phyloP scores from a whole-genome alignment of 495 filamentous ascomycete genomes.

The Cairneyella variabilis region DNA sequence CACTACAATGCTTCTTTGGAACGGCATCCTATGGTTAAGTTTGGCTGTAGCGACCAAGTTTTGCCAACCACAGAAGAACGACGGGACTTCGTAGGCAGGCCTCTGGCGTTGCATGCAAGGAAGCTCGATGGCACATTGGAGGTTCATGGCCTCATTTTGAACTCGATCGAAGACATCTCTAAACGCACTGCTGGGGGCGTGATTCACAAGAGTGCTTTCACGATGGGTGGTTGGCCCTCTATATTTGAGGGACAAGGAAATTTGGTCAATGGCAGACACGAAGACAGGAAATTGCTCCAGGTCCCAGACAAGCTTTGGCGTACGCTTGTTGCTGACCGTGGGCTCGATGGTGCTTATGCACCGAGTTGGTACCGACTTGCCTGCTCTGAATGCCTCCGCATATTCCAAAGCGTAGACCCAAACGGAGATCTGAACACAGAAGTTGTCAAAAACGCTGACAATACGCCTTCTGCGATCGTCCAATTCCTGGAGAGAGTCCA shows the following conservation, averaged over 20 bases:
- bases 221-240: background rate
- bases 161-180: constrained; percentile 1
- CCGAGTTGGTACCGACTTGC: constrained; percentile 13
- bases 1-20: background rate
- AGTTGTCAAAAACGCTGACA: background rate
- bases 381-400: constrained; percentile 9
- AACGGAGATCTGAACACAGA: constrained; percentile 1
- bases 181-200: background rate
- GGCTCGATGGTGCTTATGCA: constrained; percentile 6
- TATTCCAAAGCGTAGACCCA: background rate
- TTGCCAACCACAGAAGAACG: background rate
- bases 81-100: background rate
- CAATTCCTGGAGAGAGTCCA: constrained; percentile 6
- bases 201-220: background rate
- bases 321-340: constrained; percentile 39
- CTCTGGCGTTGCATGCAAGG: background rate
- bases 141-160: constrained; percentile 1
- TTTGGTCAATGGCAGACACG: too few species aligned
- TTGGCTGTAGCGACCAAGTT: background rate
- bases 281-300: constrained; percentile 2
- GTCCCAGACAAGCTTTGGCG: constrained; percentile 38
- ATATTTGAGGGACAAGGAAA: too few species aligned
- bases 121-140: constrained; percentile 1
- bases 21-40: background rate
- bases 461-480: background rate